Evolutionary conservation across 2,329 filamentous ascomycete species (phyloP).

Genomic region (Cytospora piceae): DNA sequence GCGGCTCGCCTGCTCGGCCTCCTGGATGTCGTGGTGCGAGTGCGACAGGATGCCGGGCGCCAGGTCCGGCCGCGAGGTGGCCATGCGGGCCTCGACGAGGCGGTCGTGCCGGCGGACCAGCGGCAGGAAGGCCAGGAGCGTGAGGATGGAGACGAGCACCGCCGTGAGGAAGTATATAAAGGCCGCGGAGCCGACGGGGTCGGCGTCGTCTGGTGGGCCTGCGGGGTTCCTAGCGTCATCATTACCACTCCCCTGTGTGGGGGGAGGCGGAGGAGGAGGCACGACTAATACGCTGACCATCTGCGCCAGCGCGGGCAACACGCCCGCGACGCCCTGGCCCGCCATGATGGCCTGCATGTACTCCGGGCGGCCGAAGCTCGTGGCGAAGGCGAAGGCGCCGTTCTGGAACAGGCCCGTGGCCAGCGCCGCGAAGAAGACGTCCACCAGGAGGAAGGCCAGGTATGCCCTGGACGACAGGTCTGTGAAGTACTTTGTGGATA

Average conservation of each 20-base stretch:
- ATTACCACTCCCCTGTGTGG: slow-evolving; percentile 1
- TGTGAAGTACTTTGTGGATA: slow-evolving; percentile 75
- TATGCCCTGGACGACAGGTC: slow-evolving; percentile 67
- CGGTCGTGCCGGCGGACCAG: slow-evolving; percentile 66
- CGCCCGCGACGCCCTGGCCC: slow-evolving; percentile 89
- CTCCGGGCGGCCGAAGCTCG: slow-evolving; percentile 80
- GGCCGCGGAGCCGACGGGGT: slow-evolving; percentile 66
- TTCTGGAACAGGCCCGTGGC: slow-evolving; percentile 90
- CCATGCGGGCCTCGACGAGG: slow-evolving; percentile 54
- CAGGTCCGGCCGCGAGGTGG: slow-evolving; percentile 36
- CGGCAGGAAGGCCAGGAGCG: slow-evolving; percentile 75
- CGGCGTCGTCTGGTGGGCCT: slow-evolving; percentile 35
- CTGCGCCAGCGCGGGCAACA: slow-evolving; percentile 85
- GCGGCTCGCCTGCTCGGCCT: slow-evolving; percentile 55
- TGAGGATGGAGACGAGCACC: slow-evolving; percentile 70
- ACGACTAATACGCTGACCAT: slow-evolving; percentile 79
- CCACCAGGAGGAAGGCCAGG: slow-evolving; percentile 78
- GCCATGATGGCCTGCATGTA: slow-evolving; percentile 98
- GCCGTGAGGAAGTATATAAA: slow-evolving; percentile 93
- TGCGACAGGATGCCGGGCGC: slow-evolving; percentile 33
- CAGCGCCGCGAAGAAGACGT: slow-evolving; percentile 78
- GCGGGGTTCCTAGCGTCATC: slow-evolving; percentile 29
- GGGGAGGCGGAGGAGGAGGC: slow-evolving; percentile 43
- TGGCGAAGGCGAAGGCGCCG: slow-evolving; percentile 88
- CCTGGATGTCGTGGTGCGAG: slow-evolving; percentile 55